phyloP scores from a whole-genome alignment of 345 rosid genomes.

The Punica granatum region DNA sequence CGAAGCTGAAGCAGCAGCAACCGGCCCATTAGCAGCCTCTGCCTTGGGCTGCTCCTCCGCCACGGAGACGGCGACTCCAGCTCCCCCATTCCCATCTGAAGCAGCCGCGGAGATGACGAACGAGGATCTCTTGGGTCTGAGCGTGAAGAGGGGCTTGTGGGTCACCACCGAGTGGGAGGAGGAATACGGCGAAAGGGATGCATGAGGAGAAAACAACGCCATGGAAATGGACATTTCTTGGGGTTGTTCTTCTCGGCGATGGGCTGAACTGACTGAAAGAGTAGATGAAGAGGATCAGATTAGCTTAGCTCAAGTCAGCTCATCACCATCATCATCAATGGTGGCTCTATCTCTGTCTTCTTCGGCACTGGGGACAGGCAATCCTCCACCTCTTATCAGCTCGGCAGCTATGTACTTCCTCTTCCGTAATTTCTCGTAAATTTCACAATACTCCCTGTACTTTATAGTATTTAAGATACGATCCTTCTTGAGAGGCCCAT shows the following conservation, averaged over 20 bases:
- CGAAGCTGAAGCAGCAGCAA: constrained; percentile 15
- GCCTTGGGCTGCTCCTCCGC: constrained; percentile 22
- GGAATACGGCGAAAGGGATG: not conserved
- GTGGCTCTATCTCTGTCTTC: not conserved
- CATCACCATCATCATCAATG: not conserved
- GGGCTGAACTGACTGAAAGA: not conserved
- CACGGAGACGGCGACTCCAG: constrained; percentile 33
- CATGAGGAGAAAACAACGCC: not conserved
- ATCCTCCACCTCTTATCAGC: constrained; percentile 7
- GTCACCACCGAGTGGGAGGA: constrained; percentile 23
- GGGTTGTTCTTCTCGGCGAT: not conserved
- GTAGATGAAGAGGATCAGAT: not conserved
- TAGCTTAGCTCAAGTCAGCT: not conserved
- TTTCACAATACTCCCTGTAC: not conserved
- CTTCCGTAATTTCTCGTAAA: not conserved
- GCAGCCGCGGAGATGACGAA: constrained; percentile 31
- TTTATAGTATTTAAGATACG: not conserved
- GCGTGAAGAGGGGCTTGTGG: constrained; percentile 23
- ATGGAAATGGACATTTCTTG: constrained; percentile 4
- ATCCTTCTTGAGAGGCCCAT: not conserved
- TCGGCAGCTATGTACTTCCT: not conserved
- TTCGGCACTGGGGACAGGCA: not conserved
- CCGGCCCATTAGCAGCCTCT: constrained; percentile 14
- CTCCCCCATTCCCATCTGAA: constrained; percentile 41
- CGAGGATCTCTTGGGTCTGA: constrained; percentile 27